Percentiles rank a stretch among this genome's conserved stretches.
Conservation (phyloP, 2,329 filamentous ascomycete genomes). For the Shiraia sp. region DNA sequence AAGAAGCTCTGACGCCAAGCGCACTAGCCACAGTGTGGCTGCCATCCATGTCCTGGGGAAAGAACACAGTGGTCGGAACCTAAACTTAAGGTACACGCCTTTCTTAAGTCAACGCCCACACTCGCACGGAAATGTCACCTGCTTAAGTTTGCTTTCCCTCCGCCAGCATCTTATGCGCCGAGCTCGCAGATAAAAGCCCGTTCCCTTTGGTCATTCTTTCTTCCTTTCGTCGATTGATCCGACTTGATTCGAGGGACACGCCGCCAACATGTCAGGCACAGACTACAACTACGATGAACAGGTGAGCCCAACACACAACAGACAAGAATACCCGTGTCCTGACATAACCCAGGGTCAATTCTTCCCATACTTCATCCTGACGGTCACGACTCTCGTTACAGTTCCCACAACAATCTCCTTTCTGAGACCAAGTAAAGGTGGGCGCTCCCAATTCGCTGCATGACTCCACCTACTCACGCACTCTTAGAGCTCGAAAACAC, state of each 20-base stretch:
- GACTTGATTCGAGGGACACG: conserved; percentile 21
- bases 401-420: conserved; percentile 88
- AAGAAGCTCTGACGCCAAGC: conserved; percentile 11
- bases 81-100: conserved; percentile 28
- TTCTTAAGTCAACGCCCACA: conserved; percentile 31
- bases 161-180: conserved; percentile 19
- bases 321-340: conserved; percentile 6
- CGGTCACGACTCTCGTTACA: conserved; percentile 83
- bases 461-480: conserved; percentile 13
- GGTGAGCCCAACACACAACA: conserved; percentile 51
- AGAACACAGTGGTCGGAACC: conserved; percentile 37
- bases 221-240: conserved; percentile 14
- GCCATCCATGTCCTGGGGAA: conserved; percentile 24
- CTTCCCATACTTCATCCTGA: conserved; percentile 98
- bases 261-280: conserved; percentile 53
- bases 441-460: conserved; percentile 22
- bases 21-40: conserved; percentile 23
- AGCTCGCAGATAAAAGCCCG: conserved; percentile 12
- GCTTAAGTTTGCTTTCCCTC: conserved; percentile 16
- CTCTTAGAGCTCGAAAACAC: conserved; percentile 70
- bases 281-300: conserved; percentile 99
- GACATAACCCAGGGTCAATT: conserved; percentile 73
- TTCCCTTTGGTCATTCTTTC: conserved; percentile 23
- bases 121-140: conserved; percentile 23
- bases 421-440: conserved; percentile 74